Conservation (phyloP, 2,329 filamentous ascomycete species). For the Cladophialophora psammophila region DNA sequence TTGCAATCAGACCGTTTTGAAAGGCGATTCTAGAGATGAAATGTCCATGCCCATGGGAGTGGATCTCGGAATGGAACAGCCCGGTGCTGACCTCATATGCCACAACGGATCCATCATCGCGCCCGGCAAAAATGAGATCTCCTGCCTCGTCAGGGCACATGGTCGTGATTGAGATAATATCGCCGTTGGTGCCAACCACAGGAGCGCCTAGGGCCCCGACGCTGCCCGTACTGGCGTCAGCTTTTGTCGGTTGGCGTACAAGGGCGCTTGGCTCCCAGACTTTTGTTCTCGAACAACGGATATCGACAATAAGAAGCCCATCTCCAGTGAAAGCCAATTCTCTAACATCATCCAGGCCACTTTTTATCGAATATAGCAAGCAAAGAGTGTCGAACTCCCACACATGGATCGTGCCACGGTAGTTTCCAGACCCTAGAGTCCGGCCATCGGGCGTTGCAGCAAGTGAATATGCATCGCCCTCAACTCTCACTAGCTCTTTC, state of each 20-base stretch:
- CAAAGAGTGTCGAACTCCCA: conserved; percentile 16
- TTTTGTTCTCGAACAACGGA: conserved; percentile 9
- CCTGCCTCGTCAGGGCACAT: conserved; percentile 10
- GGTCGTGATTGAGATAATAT: conserved; percentile 10
- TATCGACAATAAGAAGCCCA: conserved; percentile 13
- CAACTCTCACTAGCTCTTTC: not conserved
- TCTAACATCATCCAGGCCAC: conserved; percentile 10
- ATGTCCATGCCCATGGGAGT: not conserved
- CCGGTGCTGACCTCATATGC: conserved; percentile 6
- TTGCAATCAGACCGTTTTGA: conserved; percentile 2
- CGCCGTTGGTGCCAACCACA: not conserved
- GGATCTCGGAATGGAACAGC: not conserved
- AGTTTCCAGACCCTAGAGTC: conserved; percentile 12
- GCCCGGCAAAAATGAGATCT: conserved; percentile 4
- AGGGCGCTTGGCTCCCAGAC: conserved; percentile 16
- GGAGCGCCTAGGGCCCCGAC: conserved; percentile 1
- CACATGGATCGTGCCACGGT: conserved; percentile 4
- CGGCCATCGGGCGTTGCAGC: conserved; percentile 10
- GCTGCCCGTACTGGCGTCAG: not conserved
- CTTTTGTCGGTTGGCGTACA: not conserved
- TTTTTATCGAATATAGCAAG: conserved; percentile 1
- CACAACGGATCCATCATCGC: conserved; percentile 12
- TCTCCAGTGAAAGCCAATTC: conserved; percentile 10
- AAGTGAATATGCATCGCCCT: conserved; percentile 9
- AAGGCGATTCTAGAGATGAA: conserved; percentile 9